Conservation (phyloP, 176 grass and related monocot species). For the Bolboschoenus planiculmis region DNA sequence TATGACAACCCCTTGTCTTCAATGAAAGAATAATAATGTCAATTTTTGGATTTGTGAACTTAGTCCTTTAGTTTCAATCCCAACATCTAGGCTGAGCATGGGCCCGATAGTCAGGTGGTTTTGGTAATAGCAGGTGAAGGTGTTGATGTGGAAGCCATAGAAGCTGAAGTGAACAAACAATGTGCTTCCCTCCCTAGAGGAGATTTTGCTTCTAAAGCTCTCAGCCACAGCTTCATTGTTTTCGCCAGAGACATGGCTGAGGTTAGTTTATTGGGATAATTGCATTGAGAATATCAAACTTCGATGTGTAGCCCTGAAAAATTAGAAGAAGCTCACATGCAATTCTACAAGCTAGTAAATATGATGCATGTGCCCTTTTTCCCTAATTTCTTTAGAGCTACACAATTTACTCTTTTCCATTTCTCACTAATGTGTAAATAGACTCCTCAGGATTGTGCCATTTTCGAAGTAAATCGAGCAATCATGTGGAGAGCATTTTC, state of each 20-base stretch:
- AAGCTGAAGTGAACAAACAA: slow-evolving; percentile 83
- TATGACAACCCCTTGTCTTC: neutral
- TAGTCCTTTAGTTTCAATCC: neutral
- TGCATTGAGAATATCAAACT: neutral
- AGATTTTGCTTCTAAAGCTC: slow-evolving; percentile 89
- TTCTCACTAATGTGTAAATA: neutral
- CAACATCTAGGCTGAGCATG: slow-evolving; percentile 81
- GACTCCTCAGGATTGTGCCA: neutral
- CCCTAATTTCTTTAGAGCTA: neutral
- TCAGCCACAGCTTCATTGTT: slow-evolving; percentile 86
- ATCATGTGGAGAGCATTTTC: no score
- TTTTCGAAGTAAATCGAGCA: neutral
- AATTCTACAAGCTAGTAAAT: neutral
- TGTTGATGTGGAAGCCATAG: slow-evolving; percentile 59
- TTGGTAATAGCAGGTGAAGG: slow-evolving; percentile 75
- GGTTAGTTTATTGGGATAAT: slow-evolving; percentile 35
- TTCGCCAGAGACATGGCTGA: slow-evolving; percentile 76
- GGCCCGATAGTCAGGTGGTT: slow-evolving; percentile 95
- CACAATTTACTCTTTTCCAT: neutral
- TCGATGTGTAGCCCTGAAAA: neutral
- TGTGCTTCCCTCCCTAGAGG: slow-evolving; percentile 82
- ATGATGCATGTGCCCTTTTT: neutral
- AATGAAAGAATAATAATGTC: neutral
- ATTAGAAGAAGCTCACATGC: neutral
- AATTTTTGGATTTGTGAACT: neutral